Base-by-base conservation (phyloP, 2,329 filamentous ascomycete genomes). In the Diaporthe sp. region DNA sequence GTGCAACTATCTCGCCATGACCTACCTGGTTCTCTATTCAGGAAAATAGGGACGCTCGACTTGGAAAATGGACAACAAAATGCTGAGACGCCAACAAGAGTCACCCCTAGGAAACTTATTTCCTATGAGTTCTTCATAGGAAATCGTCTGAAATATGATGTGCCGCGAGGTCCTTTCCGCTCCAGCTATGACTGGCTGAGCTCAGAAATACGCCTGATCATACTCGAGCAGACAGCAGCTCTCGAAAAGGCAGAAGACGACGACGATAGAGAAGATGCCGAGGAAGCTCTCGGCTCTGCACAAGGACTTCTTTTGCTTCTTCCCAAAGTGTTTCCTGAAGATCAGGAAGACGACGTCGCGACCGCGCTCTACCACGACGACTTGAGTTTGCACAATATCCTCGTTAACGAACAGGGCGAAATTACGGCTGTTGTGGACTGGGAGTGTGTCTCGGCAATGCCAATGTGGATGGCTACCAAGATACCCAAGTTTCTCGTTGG, bases 351-450 rank as follows among this genome's bases (percentile, higher is more conserved):
- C 0, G 74, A 79, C 4, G 83, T 85, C 75, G 76, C 74, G n/a
- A 84, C 82, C 5, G 78, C 83, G 0, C 76, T 87, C 2, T 83
- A 79, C 57, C 84, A 86, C 60, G 75, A 85, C 31, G 85, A 87
- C 61, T 78, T 87, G 1, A 81, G 79, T 1, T 75, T 82, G 9
- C 76, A 80, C 2, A 87, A 88, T 73, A 84, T 88, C 12, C 77
- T 87, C 37, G 82, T 87, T 1, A 80, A 87, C 71, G 79, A 83
- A 0, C 39, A 81, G 7, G 83, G 83, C 0, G 74, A 75, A 0
- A 77, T 87, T 7, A 84, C 83, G 1, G 86, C 78, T 6, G 67
- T 87, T 0, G 60, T 87, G 4, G 85, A 87, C 76, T 88, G 85
- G 85, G 85, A 88, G 73, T 86, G 82, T 57, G 82, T 86, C 15